Evolutionary conservation across 306 rosid species (phyloP), one percentile per base, ranked within the genome.

Genomic region (Acacia crassicarpa): DNA sequence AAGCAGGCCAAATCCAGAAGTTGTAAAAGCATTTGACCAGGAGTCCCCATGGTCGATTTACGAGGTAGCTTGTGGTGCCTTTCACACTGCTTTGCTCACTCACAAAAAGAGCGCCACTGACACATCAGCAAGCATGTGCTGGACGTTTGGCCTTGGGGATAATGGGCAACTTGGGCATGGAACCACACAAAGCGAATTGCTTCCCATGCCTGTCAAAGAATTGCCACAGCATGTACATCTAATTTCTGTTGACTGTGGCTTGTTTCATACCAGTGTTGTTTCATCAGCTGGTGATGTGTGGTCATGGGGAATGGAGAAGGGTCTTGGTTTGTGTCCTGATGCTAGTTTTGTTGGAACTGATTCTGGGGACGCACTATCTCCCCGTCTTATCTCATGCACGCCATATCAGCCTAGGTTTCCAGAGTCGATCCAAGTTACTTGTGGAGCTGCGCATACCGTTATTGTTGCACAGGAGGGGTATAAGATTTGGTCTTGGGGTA

Each of bases 291-390:
- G 98, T 68, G 92, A 89, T 80, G 94, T 91, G 78, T 93, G 98
- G 98, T 93, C 93, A 3, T 95, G 98, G 98, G 98, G 98, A 83
- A 95, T 95, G 98, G 95, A 86, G 89, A 93, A 84, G 87, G 98
- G 98, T 75, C 97, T 95, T 56, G 98, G 98, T 73, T 87, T 95
- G 54, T 95, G 97, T 88, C 98, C 98, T 25, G 92, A 87, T 67
- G 98, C 98, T 71, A 83, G 83, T 83, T 92, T 82, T 56, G 70
- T 88, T 32, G 88, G 85, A 69, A 38, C 83, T 30, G 93, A 85
- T 86, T 48, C 92, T 0, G 98, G 98, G 19, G 97, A 95, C 75
- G 98, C 97, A 2, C 51, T 90, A 46, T 89, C 85, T 78, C 98
- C 98, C 43, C 67, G 83, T 58, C 85, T 68, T 68, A 82, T 91